Evolutionary conservation across 345 rosid species (phyloP), one percentile per base, ranked within the genome.

Genomic region (Eucalyptus microcorys): DNA sequence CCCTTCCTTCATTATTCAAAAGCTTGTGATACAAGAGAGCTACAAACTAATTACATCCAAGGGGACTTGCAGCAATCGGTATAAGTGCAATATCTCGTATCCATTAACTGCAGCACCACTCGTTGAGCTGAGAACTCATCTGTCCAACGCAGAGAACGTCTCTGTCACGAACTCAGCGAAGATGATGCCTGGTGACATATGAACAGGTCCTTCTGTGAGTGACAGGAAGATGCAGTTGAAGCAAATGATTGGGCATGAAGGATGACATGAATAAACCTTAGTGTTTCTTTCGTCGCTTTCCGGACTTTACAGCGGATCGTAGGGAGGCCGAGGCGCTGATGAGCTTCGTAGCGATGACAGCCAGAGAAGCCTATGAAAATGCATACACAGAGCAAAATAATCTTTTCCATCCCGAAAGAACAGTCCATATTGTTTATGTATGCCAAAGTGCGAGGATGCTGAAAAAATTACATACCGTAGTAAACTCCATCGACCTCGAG

Each of bases 301-400:
- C 98, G 95, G 90, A 96, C 92, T 96, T 96, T 97, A 94, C 97
- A 97, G 13, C 96, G 95, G 89, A 96, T 95, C 34, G 96, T 96
- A 14, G 97, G 97, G n/a, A 95, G 96, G 1, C 99, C 96, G n/a
- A 96, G 93, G 89, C 92, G 94, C 92, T 93, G 98, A 90, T 97
- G 98, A 87, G 99, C 98, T 92, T 96, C 99, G 11, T 92, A 97
- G 14, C 98, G 95, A 87, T 96, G 99, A 88, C 99, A 97, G 32
- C 99, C 99, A 3, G 99, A 96, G 92, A 97, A 97, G 86, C 99
- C 98, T 97, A 66, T 49, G 43, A 84, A 89, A 47, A 42, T 22
- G 47, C 59, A 53, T 4, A 3, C 68, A 86, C 7, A 68, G 19
- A 4, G 30, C 21, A 22, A 86, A 27, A 47, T 86, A 3, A 50